A percentile compares a stretch with the other conserved stretches of the same genome.
phyloP scores from a whole-genome alignment of 805 yeast genomes.

The Cyberlindnera maritima region DNA sequence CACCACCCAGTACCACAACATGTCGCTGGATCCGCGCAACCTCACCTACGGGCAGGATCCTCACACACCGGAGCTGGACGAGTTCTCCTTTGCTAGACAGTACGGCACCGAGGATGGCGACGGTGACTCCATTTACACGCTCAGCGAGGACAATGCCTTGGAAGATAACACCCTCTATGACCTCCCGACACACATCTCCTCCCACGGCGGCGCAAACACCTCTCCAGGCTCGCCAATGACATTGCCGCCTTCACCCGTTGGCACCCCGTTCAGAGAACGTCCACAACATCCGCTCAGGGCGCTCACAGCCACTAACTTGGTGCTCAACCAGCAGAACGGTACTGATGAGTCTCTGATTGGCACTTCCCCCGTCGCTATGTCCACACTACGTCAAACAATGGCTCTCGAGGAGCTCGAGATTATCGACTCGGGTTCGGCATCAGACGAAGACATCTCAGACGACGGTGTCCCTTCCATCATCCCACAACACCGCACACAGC shows the following conservation, averaged over 20 bases:
- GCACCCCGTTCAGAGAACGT: conserved; percentile 22
- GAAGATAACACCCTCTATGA: conserved; percentile 14
- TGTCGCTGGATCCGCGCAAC: conserved; percentile 27
- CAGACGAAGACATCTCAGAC: conserved; percentile 2
- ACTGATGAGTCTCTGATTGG: conserved; percentile 24
- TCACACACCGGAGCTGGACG: conserved; percentile 19
- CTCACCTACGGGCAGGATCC: conserved; percentile 12
- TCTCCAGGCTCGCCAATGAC: conserved; percentile 10
- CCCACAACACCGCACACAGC: neutral
- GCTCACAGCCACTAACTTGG: conserved; percentile 24
- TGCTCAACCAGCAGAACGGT: conserved; percentile 24
- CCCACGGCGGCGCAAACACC: conserved; percentile 18
- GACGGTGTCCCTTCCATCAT: conserved; percentile 4
- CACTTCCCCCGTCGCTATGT: conserved; percentile 12
- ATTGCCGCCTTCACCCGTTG: conserved; percentile 26
- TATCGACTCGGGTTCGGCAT: neutral
- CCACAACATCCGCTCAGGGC: conserved; percentile 28
- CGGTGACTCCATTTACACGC: conserved; percentile 19
- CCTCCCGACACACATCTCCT: conserved; percentile 26
- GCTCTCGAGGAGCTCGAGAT: conserved; percentile 5
- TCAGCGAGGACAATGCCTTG: conserved; percentile 13
- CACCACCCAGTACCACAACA: neutral
- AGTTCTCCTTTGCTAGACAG: conserved; percentile 15
- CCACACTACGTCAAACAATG: conserved; percentile 4
- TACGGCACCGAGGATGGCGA: conserved; percentile 9